A percentile compares a stretch with the other conserved stretches of the same genome.
These are phyloP conservation scores for Hypomontagnella submonticulosa DNA, from an alignment of 495 filamentous ascomycete genomes.

Conservation along the genomic window DNA sequence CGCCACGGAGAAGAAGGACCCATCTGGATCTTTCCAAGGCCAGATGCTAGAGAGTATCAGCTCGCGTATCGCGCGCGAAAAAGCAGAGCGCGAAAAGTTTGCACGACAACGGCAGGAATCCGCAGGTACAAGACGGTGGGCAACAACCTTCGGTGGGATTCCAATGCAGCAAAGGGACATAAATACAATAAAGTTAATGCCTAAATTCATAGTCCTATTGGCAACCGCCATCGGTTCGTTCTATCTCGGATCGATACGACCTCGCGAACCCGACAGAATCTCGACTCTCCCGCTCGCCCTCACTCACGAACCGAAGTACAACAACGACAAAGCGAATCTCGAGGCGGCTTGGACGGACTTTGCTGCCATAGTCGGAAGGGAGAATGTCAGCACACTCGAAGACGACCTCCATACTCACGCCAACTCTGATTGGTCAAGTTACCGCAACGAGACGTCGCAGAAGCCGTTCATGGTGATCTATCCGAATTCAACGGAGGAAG, in stretches of 20 bases:
- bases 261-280: constrained; percentile 65
- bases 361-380: constrained; percentile 80
- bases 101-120: constrained; percentile 65
- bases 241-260: constrained; percentile 72
- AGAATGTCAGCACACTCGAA: constrained; percentile 81
- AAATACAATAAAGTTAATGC: constrained; percentile 22
- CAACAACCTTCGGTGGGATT: constrained; percentile 71
- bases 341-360: constrained; percentile 97
- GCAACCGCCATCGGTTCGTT: constrained; percentile 73
- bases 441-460: constrained; percentile 61
- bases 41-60: constrained; percentile 89
- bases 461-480: constrained; percentile 72
- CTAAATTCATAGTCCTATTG: constrained; percentile 58
- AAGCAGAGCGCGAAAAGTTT: constrained; percentile 73
- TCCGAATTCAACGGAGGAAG: constrained; percentile 73
- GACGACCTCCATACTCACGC: constrained; percentile 77
- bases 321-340: constrained; percentile 77
- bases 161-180: neutral
- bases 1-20: constrained; percentile 41
- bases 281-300: constrained; percentile 79
- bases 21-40: constrained; percentile 72
- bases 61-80: constrained; percentile 78
- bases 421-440: constrained; percentile 89
- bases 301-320: constrained; percentile 70
- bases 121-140: constrained; percentile 65